Conservation (phyloP, 208 protist species). For the Leishmania gerbilli region DNA sequence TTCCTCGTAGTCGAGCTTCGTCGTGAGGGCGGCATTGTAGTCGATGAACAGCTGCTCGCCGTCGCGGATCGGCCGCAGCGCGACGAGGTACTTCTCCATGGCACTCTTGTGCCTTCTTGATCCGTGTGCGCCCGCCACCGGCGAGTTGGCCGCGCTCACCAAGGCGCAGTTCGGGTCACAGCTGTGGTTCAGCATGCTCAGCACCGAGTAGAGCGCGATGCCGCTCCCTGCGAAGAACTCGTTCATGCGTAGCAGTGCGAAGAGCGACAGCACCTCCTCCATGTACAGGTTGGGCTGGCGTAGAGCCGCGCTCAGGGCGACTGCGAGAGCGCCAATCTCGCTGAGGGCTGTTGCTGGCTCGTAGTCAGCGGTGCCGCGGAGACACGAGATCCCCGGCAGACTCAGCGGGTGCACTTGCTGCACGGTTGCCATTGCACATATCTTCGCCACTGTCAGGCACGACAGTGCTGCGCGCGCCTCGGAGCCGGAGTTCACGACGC, state of each 20-base stretch:
- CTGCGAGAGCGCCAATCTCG: conserved; percentile 74
- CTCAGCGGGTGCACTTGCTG: conserved; percentile 74
- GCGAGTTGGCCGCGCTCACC: conserved; percentile 32
- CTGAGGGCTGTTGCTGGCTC: conserved; percentile 68
- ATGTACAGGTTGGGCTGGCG: conserved; percentile 82
- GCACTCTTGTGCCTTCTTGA: neutral
- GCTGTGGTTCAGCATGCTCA: conserved; percentile 89
- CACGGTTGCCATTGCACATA: conserved; percentile 82
- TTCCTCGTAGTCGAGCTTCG: conserved; percentile 69
- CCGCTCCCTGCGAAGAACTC: conserved; percentile 67
- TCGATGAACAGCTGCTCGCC: conserved; percentile 89
- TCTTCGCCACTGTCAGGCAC: conserved; percentile 76
- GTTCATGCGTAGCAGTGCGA: conserved; percentile 87
- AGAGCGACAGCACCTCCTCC: conserved; percentile 85
- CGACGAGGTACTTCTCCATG: conserved; percentile 45
- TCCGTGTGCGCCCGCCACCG: neutral
- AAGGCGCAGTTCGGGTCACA: conserved; percentile 84
- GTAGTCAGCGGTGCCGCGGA: conserved; percentile 79
- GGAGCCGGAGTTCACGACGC: conserved; percentile 27
- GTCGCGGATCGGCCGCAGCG: conserved; percentile 69
- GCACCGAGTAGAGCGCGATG: conserved; percentile 63
- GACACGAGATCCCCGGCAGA: conserved; percentile 42
- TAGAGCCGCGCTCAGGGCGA: conserved; percentile 62
- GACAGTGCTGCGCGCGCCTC: conserved; percentile 62
- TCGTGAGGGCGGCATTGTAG: conserved; percentile 79